Percentiles rank a stretch among this genome's conserved stretches.
Evolutionary conservation across 106 monocot species (phyloP).

Genomic region (Vanilla planifolia): DNA sequence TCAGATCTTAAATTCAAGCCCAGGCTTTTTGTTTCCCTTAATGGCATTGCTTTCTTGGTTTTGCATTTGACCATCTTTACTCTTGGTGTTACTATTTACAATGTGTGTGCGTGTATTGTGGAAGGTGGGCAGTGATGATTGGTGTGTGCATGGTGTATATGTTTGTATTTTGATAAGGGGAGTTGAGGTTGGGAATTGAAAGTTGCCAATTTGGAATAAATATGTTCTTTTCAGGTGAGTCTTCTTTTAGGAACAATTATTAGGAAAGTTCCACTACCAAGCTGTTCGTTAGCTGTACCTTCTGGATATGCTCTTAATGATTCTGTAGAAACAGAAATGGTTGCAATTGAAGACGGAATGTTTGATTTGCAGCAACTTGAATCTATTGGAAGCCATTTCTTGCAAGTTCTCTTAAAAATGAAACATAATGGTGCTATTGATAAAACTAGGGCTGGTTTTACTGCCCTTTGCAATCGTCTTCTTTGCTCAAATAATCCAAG

Average conservation of each 20-base stretch:
- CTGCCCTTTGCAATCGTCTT: slow-evolving; percentile 96
- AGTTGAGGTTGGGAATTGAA: too few species aligned
- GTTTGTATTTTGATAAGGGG: too few species aligned
- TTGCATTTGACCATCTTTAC: background rate
- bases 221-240: slow-evolving; percentile 87
- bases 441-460: slow-evolving; percentile 97
- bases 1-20: too few species aligned
- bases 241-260: slow-evolving; percentile 91
- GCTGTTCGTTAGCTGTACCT: slow-evolving; percentile 24
- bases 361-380: slow-evolving; percentile 78
- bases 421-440: slow-evolving; percentile 99
- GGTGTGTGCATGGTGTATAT: too few species aligned
- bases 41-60: too few species aligned
- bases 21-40: too few species aligned
- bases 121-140: too few species aligned
- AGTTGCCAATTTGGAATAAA: too few species aligned
- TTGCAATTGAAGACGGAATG: slow-evolving; percentile 20
- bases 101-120: too few species aligned
- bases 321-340: slow-evolving; percentile 4
- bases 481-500: slow-evolving; percentile 97
- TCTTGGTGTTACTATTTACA: too few species aligned
- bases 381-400: slow-evolving; percentile 83
- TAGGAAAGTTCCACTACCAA: slow-evolving; percentile 85
- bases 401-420: slow-evolving; percentile 99
- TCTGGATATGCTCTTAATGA: slow-evolving; percentile 9